Conservation (phyloP, 306 rosid species). For the Carpinus fangiana region DNA sequence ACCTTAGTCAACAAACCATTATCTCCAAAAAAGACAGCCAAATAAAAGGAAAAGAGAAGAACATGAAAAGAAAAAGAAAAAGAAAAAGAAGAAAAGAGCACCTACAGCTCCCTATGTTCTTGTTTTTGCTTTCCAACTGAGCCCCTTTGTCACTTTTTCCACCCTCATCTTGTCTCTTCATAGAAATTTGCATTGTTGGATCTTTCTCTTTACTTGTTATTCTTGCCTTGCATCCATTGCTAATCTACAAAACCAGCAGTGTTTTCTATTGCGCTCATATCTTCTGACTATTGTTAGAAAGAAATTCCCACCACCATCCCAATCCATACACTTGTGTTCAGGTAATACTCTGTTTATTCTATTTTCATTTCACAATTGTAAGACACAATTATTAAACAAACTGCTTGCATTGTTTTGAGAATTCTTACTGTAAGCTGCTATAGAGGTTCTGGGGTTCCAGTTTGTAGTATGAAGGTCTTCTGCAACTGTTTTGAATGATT, state of each 20-base stretch:
- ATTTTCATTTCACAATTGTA: not conserved
- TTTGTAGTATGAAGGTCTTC: not conserved
- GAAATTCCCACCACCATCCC: constrained; percentile 6
- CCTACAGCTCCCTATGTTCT: constrained; percentile 37
- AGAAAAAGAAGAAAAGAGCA: constrained; percentile 21
- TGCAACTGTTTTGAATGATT: not conserved
- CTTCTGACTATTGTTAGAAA: constrained; percentile 25
- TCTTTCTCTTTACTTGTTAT: constrained; percentile 20
- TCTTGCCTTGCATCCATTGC: constrained; percentile 22
- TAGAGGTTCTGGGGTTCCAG: not conserved
- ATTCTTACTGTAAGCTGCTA: not conserved
- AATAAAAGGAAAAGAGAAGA: constrained; percentile 35
- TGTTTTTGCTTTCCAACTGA: constrained; percentile 44
- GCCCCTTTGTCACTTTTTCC: constrained; percentile 40
- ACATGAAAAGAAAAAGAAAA: constrained; percentile 29
- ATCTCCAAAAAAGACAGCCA: constrained; percentile 44
- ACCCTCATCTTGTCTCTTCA: constrained; percentile 37
- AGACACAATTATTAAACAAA: not conserved
- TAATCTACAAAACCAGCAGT: constrained; percentile 24
- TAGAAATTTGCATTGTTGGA: constrained; percentile 26
- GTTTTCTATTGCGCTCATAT: constrained; percentile 21
- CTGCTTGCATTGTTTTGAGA: not conserved
- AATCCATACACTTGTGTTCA: constrained; percentile 19
- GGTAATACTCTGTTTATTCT: constrained; percentile 17
- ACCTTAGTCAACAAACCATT: constrained; percentile 62